Conservation (phyloP, 2,329 filamentous ascomycete genomes). For the Talaromyces rugulosus region DNA sequence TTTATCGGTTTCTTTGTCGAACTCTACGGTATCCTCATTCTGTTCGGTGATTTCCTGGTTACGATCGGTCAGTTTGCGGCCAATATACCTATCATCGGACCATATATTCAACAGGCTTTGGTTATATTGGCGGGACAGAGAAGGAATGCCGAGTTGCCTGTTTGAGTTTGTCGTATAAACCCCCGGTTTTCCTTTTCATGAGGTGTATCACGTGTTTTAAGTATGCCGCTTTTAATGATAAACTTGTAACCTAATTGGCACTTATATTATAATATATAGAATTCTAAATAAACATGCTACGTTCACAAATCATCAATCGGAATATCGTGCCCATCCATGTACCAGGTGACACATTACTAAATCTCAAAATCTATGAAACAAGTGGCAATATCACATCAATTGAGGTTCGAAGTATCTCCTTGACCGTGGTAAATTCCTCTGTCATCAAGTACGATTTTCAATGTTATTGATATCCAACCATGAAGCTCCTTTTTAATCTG, state of each 20-base stretch:
- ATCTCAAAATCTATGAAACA: no score
- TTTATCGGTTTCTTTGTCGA: conserved; percentile 87
- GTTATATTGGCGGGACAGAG: conserved; percentile 67
- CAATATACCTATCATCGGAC: conserved; percentile 78
- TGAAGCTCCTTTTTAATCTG: no score
- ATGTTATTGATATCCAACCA: no score
- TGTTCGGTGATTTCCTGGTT: conserved; percentile 95
- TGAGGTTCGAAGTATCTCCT: no score
- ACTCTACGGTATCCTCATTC: conserved; percentile 83
- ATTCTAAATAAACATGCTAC: not conserved
- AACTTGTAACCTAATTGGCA: not conserved
- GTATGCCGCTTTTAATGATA: not conserved
- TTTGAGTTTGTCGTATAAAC: conserved; percentile 13
- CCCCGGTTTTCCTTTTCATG: not conserved
- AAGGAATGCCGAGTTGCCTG: conserved; percentile 65
- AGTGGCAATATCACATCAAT: no score
- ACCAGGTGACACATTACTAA: no score
- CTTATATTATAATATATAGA: not conserved
- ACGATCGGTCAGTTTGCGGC: conserved; percentile 86
- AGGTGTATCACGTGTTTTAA: not conserved
- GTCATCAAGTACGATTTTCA: no score
- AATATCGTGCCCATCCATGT: no score
- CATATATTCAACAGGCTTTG: conserved; percentile 72
- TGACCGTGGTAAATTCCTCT: no score
- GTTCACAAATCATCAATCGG: not conserved